Base-by-base conservation (phyloP, 2,329 filamentous ascomycete species). In the Cladosporium colombiae region DNA sequence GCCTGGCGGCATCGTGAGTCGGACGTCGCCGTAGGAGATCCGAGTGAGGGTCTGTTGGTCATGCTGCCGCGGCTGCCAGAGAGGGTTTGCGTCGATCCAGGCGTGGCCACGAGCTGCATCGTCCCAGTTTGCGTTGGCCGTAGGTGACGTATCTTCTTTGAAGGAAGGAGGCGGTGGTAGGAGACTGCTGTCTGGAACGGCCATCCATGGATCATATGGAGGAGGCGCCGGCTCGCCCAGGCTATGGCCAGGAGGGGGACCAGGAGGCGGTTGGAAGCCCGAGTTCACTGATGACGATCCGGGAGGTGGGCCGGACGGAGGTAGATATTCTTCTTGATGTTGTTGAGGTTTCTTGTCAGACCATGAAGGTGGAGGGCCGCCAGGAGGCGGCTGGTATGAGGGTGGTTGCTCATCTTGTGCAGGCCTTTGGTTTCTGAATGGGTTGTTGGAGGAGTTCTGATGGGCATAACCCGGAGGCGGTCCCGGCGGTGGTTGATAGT, bases 131-230 rank as follows among this genome's bases (percentile, higher is more conserved):
- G 91, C 88, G 76, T 94, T 94, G 74, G 86, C 88, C 2, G 88
- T 84, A 0, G 88, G 86, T 14, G 89, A 92, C 35, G 77, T 79
- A 67, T 91, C 86, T 72, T 87, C 87, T 58, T 86, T 86, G 63
- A 92, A 83, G 33, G 85, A 84, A 0, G 91, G 91, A 0, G 91
- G 91, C 0, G 90, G 90, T 1, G 90, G 90, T 52, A 93, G 86
- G 11, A 91, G 82, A 0, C 89, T 82, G 1, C 87, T 92, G 75
- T 93, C 90, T 0, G 90, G 89, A 1, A 92, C 89, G 3, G 88
- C 85, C 7, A 84, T 83, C 91, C 91, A 93, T 77, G 91, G 87
- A 74, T 92, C 89, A 70, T 87, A 87, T 29, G 84, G 82, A 21
- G 85, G 85, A 16, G 85, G 85, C 74, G 77, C 64, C 75, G 75